Conservation (phyloP, 768 basidiomycete species). For the Neoboletus magnificus region DNA sequence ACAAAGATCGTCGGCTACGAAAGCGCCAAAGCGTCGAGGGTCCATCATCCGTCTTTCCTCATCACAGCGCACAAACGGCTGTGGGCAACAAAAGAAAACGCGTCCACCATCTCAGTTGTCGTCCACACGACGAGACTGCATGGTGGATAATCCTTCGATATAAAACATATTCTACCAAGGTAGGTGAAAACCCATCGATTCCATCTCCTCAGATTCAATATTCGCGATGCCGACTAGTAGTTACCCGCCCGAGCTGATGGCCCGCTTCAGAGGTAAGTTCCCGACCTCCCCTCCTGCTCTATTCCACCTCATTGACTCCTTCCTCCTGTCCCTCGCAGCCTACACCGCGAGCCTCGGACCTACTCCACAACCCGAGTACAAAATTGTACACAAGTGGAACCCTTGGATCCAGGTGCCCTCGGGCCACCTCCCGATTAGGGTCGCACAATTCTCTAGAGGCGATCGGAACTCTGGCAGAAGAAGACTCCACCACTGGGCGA, state of each 20-base stretch:
- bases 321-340: not conserved
- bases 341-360: constrained; percentile 6
- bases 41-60: not conserved
- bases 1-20: not conserved
- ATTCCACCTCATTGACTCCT: not conserved
- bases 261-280: constrained; percentile 2
- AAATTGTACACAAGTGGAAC: constrained; percentile 1
- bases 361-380: constrained; percentile 1
- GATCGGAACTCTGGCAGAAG: not conserved
- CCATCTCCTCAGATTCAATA: not conserved
- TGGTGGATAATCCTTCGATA: constrained; percentile 1
- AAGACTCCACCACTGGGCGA: constrained; percentile 16
- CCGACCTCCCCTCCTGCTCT: too few species aligned
- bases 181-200: not conserved
- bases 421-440: constrained; percentile 13
- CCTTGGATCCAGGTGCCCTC: constrained; percentile 8
- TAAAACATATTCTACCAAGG: constrained; percentile 5
- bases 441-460: constrained; percentile 15
- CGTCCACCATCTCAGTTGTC: not conserved
- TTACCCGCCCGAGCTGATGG: constrained; percentile 9
- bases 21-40: not conserved
- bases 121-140: not conserved
- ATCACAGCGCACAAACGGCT: not conserved
- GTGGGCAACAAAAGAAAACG: not conserved
- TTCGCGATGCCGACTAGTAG: constrained; percentile 2